Conservation (phyloP, 148 eudicot species). For the Diospyros kaki region DNA sequence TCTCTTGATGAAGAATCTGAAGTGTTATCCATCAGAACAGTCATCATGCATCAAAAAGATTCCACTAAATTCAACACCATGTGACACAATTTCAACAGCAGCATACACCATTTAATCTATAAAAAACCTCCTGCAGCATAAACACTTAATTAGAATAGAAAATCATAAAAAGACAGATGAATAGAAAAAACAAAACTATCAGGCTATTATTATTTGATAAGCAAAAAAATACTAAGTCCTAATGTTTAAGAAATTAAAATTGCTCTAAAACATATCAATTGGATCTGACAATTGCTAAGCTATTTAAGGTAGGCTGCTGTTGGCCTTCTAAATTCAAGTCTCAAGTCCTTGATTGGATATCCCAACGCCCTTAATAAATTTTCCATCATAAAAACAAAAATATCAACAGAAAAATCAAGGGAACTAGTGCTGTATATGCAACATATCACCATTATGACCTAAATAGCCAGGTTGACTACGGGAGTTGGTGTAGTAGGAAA, state of each 20-base stretch:
- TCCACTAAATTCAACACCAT: slow-evolving; percentile 17
- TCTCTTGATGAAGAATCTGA: slow-evolving; percentile 52
- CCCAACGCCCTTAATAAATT: background rate
- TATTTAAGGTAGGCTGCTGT: background rate
- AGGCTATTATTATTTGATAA: too few relatives aligned
- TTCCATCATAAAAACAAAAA: background rate
- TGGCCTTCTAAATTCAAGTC: background rate
- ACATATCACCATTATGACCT: background rate
- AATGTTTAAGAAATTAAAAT: background rate
- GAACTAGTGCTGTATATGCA: background rate
- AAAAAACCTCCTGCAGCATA: background rate
- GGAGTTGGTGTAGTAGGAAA: background rate
- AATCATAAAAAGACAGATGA: background rate
- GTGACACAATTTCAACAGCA: slow-evolving; percentile 18
- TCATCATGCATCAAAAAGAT: slow-evolving; percentile 60
- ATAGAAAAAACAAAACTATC: too few relatives aligned
- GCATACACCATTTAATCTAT: slow-evolving; percentile 17
- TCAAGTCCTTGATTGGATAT: background rate
- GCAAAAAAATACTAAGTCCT: too few relatives aligned
- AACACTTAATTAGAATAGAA: background rate
- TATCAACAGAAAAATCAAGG: background rate
- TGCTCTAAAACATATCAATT: background rate
- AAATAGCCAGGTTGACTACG: background rate
- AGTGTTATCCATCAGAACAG: slow-evolving; percentile 68
- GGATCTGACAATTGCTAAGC: background rate